A percentile compares a stretch with the other conserved stretches of the same genome.
These are phyloP conservation scores for Aspergillus ustus DNA, from an alignment of 2,329 filamentous ascomycete species.

Conservation along the genomic window DNA sequence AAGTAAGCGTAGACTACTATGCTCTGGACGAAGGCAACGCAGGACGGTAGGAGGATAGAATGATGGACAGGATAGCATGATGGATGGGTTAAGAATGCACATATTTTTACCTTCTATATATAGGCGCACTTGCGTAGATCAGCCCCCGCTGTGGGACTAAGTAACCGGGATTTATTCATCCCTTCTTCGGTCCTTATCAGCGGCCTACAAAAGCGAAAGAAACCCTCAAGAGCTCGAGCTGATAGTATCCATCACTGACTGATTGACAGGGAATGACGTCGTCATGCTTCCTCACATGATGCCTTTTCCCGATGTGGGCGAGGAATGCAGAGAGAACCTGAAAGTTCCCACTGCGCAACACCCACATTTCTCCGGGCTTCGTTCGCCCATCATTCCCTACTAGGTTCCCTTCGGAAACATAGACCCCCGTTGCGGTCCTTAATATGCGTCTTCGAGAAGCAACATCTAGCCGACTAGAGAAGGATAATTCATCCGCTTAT, in stretches of 20 bases:
- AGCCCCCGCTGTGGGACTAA: not conserved
- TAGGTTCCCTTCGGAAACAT: constrained; percentile 6
- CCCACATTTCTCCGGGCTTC: constrained; percentile 8
- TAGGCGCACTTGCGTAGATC: constrained; percentile 2
- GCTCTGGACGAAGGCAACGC: not conserved
- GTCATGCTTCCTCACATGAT: constrained; percentile 1
- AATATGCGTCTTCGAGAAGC: not conserved
- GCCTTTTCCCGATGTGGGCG: not conserved
- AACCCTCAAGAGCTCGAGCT: not conserved
- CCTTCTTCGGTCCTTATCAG: not conserved
- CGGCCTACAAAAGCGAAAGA: not conserved
- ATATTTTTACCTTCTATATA: constrained; percentile 13
- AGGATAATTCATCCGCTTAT: constrained; percentile 9
- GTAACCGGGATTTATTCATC: not conserved
- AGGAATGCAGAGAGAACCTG: not conserved
- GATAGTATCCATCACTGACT: not conserved
- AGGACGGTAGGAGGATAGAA: not conserved
- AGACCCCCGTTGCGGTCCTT: not conserved
- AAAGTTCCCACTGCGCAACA: not conserved
- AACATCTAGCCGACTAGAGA: not conserved
- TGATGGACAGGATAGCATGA: constrained; percentile 1
- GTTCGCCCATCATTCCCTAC: not conserved
- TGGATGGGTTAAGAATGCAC: constrained; percentile 13
- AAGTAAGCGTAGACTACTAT: not conserved
- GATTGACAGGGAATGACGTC: not conserved